phyloP scores from a whole-genome alignment of 179 eudicot genomes.

The Silene noctiflora region DNA sequence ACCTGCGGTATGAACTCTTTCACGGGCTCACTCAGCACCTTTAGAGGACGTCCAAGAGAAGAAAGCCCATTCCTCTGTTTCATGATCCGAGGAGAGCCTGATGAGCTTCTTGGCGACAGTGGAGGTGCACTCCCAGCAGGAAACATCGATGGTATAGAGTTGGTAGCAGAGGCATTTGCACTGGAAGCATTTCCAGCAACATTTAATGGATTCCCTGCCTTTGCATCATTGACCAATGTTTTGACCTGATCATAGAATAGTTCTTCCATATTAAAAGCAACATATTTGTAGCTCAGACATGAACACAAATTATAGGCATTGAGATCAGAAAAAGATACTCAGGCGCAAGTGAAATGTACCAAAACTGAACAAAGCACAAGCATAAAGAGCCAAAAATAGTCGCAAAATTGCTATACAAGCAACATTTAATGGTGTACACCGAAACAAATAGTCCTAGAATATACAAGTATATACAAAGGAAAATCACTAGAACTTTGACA shows the following conservation, averaged over 20 bases:
- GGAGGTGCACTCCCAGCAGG: constrained; percentile 95
- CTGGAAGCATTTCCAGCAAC: constrained; percentile 64
- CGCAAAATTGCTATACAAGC: neutral
- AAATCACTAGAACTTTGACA: neutral
- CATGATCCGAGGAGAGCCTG: constrained; percentile 84
- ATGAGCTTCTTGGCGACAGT: constrained; percentile 93
- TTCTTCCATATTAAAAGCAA: neutral
- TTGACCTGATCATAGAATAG: constrained; percentile 55
- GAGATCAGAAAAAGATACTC: neutral
- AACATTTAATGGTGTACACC: neutral
- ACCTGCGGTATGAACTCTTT: constrained; percentile 94
- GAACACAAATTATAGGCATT: neutral
- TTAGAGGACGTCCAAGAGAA: constrained; percentile 66
- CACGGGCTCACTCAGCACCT: constrained; percentile 66
- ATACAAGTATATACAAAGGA: neutral
- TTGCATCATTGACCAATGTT: constrained; percentile 75
- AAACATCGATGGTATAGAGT: constrained; percentile 86
- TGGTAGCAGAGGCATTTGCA: constrained; percentile 59
- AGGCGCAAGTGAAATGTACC: neutral
- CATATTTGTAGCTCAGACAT: neutral
- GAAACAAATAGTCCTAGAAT: neutral
- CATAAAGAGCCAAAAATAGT: neutral
- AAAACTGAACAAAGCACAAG: neutral
- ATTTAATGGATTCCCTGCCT: constrained; percentile 67
- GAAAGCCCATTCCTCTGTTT: constrained; percentile 80